A percentile compares a stretch with the other conserved stretches of the same genome.
phyloP scores from a whole-genome alignment of 2,329 filamentous ascomycete genomes.

The Colletotrichum liaoningense region DNA sequence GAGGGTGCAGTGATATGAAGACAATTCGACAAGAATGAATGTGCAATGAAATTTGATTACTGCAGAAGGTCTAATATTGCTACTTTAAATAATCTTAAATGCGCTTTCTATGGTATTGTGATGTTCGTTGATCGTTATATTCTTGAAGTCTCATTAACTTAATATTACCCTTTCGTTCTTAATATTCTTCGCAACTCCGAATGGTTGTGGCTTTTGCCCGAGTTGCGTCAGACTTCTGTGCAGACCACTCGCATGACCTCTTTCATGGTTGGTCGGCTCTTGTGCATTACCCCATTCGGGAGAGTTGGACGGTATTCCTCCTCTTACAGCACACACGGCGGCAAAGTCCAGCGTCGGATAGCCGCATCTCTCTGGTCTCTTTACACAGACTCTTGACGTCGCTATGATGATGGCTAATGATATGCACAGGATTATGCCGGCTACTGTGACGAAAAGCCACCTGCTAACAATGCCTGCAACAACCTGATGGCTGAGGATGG shows the following conservation, averaged over 20 bases:
- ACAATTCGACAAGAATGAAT: too few relatives aligned
- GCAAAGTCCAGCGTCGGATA: constrained; percentile 32
- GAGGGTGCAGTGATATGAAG: too few relatives aligned
- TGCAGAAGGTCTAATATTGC: not conserved
- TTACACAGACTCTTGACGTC: constrained; percentile 20
- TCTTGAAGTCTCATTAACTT: not conserved
- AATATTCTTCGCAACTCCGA: constrained; percentile 25
- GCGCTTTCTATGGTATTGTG: not conserved
- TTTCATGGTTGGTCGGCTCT: not conserved
- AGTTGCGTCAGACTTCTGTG: constrained; percentile 24
- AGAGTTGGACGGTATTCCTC: not conserved
- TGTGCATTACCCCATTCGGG: not conserved
- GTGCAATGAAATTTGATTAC: too few relatives aligned
- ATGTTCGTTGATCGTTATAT: not conserved
- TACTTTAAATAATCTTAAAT: not conserved
- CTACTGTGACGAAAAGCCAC: constrained; percentile 14
- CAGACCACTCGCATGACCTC: not conserved
- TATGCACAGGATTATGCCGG: not conserved
- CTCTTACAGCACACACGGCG: constrained; percentile 26
- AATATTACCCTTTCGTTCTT: constrained; percentile 29
- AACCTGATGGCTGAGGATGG: constrained; percentile 29
- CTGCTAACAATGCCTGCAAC: constrained; percentile 28
- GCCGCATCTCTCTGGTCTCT: constrained; percentile 29
- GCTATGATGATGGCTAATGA: constrained; percentile 20
- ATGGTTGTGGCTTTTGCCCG: constrained; percentile 23